These are phyloP conservation scores for Strigomonas oncopelti DNA, from an alignment of 208 protist genomes.

Conservation along the genomic window DNA sequence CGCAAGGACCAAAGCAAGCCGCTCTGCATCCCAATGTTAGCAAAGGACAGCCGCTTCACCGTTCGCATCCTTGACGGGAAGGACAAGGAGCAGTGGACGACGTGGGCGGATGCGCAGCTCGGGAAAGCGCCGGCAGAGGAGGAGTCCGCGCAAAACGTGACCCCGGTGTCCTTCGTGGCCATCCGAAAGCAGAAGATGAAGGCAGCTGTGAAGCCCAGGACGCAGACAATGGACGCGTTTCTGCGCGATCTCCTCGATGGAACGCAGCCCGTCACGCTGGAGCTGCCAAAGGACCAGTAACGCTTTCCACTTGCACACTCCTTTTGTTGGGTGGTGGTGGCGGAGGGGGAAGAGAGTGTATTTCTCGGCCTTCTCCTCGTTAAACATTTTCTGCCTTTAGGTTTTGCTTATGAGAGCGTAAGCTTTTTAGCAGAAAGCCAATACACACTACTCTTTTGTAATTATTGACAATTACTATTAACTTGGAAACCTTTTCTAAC, in stretches of 20 bases:
- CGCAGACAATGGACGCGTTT: slow-evolving; percentile 41
- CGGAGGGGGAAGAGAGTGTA: too few species aligned
- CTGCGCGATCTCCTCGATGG: slow-evolving; percentile 63
- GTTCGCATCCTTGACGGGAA: slow-evolving; percentile 47
- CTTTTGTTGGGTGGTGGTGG: too few species aligned
- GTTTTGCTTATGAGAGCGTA: too few species aligned
- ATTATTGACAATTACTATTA: too few species aligned
- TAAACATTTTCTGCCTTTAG: too few species aligned
- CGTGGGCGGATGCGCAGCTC: slow-evolving; percentile 33
- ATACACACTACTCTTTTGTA: too few species aligned
- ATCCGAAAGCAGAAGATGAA: slow-evolving; percentile 59
- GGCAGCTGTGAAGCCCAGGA: slow-evolving; percentile 37
- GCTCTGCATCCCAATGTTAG: slow-evolving; percentile 37
- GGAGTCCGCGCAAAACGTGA: slow-evolving; percentile 6
- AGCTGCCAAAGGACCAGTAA: slow-evolving; percentile 27
- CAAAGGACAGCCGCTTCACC: slow-evolving; percentile 60
- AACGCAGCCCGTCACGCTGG: slow-evolving; percentile 25
- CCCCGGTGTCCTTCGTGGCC: slow-evolving; percentile 32
- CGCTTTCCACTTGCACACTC: too few species aligned
- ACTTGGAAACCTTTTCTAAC: too few species aligned
- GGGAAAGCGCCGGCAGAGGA: background rate
- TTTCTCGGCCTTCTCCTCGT: too few species aligned
- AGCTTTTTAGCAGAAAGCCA: too few species aligned
- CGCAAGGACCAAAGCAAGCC: slow-evolving; percentile 16
- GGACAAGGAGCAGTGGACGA: slow-evolving; percentile 36